Percentiles rank a stretch among this genome's conserved stretches.
These are phyloP conservation scores for Amauroascus niger DNA, from an alignment of 2,329 filamentous ascomycete genomes.

Conservation along the genomic window DNA sequence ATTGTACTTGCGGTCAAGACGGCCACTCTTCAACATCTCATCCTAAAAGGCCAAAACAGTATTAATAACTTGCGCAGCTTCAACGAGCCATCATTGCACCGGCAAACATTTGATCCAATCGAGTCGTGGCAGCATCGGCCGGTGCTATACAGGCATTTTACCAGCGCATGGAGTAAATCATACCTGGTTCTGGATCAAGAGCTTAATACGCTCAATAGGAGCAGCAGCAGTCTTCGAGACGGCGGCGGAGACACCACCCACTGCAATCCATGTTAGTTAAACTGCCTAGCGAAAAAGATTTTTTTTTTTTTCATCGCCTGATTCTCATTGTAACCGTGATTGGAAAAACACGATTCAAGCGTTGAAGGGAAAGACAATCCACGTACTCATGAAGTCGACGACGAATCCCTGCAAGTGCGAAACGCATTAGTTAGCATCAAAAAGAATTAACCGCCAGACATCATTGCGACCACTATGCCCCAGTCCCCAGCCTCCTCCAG, in stretches of 20 bases:
- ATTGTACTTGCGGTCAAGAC: slow-evolving; percentile 93
- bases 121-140: slow-evolving; percentile 1
- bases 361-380: not conserved
- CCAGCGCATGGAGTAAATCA: slow-evolving; percentile 8
- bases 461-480: slow-evolving; percentile 13
- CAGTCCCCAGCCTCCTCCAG: slow-evolving; percentile 8
- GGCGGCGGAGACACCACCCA: slow-evolving; percentile 99
- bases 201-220: slow-evolving; percentile 99
- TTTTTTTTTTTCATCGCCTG: too few species aligned
- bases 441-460: slow-evolving; percentile 5
- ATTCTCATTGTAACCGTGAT: not conserved
- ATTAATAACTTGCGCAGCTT: not conserved
- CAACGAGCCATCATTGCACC: not conserved
- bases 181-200: slow-evolving; percentile 99
- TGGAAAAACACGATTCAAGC: not conserved
- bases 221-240: slow-evolving; percentile 99
- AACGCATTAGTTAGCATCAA: slow-evolving; percentile 25
- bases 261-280: slow-evolving; percentile 40
- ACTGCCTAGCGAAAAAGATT: not conserved
- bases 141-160: not conserved
- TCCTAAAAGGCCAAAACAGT: slow-evolving; percentile 50
- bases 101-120: not conserved
- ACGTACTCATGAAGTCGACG: slow-evolving; percentile 98
- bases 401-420: slow-evolving; percentile 63
- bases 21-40: slow-evolving; percentile 99